A percentile compares a stretch with the other conserved stretches of the same genome.
These are phyloP conservation scores for Penicillium alfredii DNA, from an alignment of 495 filamentous ascomycete genomes.

Conservation along the genomic window DNA sequence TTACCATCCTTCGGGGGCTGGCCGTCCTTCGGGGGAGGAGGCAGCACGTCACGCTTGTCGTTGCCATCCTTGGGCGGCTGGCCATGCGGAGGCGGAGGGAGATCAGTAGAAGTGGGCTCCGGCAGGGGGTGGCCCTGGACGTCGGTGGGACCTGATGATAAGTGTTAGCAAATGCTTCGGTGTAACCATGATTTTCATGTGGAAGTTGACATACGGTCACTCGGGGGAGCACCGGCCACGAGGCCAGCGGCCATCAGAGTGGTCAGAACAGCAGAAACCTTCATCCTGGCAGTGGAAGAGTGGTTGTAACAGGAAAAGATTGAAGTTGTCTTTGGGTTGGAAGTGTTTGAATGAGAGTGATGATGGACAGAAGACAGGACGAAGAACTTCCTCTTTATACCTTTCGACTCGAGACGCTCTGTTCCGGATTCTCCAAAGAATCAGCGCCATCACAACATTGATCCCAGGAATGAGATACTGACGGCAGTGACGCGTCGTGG, in stretches of 20 bases:
- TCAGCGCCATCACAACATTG: too few species aligned
- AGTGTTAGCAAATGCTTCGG: background rate
- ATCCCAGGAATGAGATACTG: too few species aligned
- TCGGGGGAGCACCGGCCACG: constrained; percentile 15
- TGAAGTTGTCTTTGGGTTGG: too few species aligned
- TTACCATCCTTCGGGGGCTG: too few species aligned
- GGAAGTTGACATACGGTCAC: constrained; percentile 6
- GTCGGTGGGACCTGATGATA: constrained; percentile 8
- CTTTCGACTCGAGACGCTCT: too few species aligned
- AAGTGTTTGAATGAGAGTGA: too few species aligned
- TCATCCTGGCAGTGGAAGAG: constrained; percentile 9
- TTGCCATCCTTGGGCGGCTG: constrained; percentile 7
- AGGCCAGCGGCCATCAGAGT: constrained; percentile 16
- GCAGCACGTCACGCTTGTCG: constrained; percentile 5
- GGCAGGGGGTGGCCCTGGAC: constrained; percentile 1
- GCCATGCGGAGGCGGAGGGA: constrained; percentile 3
- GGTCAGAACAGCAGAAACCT: constrained; percentile 9
- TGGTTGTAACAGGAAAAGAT: constrained; percentile 2
- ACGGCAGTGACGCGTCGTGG: too few species aligned
- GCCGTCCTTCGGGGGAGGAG: background rate
- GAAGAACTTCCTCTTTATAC: too few species aligned
- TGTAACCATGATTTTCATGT: too few species aligned
- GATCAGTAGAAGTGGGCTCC: constrained; percentile 1
- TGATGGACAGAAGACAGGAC: too few species aligned
- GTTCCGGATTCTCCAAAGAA: too few species aligned